Base-by-base conservation (phyloP, 768 basidiomycete genomes). In the Psilocybe cubensis region DNA sequence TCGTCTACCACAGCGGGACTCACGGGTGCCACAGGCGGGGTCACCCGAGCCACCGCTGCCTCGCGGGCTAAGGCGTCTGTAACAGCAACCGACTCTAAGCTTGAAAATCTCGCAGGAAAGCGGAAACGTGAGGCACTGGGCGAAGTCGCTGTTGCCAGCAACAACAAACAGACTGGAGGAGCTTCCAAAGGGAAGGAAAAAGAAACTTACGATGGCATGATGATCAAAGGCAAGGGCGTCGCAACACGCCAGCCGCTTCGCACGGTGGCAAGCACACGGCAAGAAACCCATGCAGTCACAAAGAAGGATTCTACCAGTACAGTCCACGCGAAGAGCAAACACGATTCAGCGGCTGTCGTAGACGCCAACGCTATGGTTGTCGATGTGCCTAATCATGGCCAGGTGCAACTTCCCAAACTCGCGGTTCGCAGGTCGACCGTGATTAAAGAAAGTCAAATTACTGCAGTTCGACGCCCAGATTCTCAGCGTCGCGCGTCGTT, bases 111-210 rank as follows among this genome's bases (percentile, higher is more conserved):
- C 29, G 79, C 78, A 3, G 85, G 82, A 48, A 92, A 92, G 71
- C 82, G 92, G 60, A 93, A 93, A 71, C 88, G 92, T 41, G 87
- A 88, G 48, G 91, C 91, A 0, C 77, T 94, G 24, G 87, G 85
- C 28, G 92, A 94, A 70, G 88, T 92, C 41, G 81, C 85, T 7
- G 75, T 72, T 11, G 67, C 75, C 20, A 74, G 69, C 59, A 85
- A 24, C 20, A 53, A 86, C 65, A 85, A 83, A 64, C 79, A 71
- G 31, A 62, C 79, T 60, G 77, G 76, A 58, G 65, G 66, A 47
- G 70, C 69, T 25, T 63, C 66, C 42, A 79, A 80, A 66, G 82
- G 80, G 51, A 91, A 91, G 74, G 82, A 80, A 49, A 89, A 88
- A 72, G 80, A 75, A 64, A 84, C 79, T 51, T 82, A 84, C 54